Evolutionary conservation across 805 yeast genomes (phyloP), one percentile per base, ranked within the genome.

Genomic region (Debaryomyces tyrocola): DNA sequence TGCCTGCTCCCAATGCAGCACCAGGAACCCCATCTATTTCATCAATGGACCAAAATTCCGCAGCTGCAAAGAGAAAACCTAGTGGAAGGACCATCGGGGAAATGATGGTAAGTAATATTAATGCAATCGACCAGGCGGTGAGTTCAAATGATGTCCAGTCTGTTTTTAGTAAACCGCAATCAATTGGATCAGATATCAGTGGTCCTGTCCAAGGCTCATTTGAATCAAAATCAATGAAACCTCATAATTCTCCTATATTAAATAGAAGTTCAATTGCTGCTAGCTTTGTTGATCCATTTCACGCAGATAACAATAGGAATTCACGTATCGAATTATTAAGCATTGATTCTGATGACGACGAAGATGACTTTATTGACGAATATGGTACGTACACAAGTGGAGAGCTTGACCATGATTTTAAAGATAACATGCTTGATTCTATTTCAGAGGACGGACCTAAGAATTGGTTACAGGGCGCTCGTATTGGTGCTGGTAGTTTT

Each of bases 401-500:
- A 24, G 47, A 48, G 6, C 40, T 40, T 14, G 47, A 48, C 12
- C 43, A 39, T 14, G 45, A 46, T 10, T 35, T 11, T 35, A 18
- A 21, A 4, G 27, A 41, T 31, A 24, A 33, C 17, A 21, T 37
- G 9, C 37, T 44, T 6, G 50, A 38, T 27, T 20, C 36, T 9
- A 20, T 33, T 20, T 27, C 49, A 6, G 53, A 47, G n/a, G 58
- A 49, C 31, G 58, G 58, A 2, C 94, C 96, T 4, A 77, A 82
- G 33, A 81, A 87, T 37, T 94, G 99, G 99, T 77, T 90, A 37
- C 87, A 87, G 56, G 99, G 99, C 40, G 88, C 96, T 0, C 74
- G 90, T 40, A 90, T 94, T 53, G 99, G 99, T 0, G 84, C 92
- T 8, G 99, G 99, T 2, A 85, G 95, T 49, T 94, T 90, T 73